Percentiles rank a stretch among this genome's conserved stretches.
These are phyloP conservation scores for Aspergillus fumigatiaffinis DNA, from an alignment of 2,329 filamentous ascomycete species.

Conservation along the genomic window DNA sequence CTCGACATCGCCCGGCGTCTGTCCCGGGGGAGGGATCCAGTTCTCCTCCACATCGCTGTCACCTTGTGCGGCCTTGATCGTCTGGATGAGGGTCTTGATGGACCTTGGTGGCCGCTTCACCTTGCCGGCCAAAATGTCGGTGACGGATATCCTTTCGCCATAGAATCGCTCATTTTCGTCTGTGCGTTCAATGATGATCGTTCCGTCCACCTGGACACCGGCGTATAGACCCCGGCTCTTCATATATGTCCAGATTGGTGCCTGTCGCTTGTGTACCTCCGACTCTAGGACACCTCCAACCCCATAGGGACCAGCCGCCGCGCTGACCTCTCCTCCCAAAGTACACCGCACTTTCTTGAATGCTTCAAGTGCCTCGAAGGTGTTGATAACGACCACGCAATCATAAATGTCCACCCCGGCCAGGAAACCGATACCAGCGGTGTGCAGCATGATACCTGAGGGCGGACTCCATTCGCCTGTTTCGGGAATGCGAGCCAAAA, in stretches of 20 bases:
- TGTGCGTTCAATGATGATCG: slow-evolving; percentile 77
- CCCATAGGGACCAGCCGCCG: slow-evolving; percentile 72
- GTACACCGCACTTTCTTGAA: slow-evolving; percentile 78
- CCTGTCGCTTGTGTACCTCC: slow-evolving; percentile 62
- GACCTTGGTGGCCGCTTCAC: slow-evolving; percentile 54
- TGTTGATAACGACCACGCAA: slow-evolving; percentile 90
- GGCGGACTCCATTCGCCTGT: slow-evolving; percentile 91
- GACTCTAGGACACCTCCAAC: slow-evolving; percentile 70
- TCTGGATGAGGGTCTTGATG: slow-evolving; percentile 65
- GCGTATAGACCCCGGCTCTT: slow-evolving; percentile 88
- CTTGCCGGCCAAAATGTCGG: slow-evolving; percentile 61
- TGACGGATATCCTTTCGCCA: slow-evolving; percentile 59
- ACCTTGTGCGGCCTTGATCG: slow-evolving; percentile 83
- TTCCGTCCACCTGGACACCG: slow-evolving; percentile 81
- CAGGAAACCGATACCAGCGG: slow-evolving; percentile 81
- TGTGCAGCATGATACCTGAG: slow-evolving; percentile 86
- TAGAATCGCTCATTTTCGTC: slow-evolving; percentile 89
- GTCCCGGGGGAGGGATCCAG: slow-evolving; percentile 62
- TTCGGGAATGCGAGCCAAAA: slow-evolving; percentile 71
- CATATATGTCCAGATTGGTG: slow-evolving; percentile 79
- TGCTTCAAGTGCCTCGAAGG: slow-evolving; percentile 73
- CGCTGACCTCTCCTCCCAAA: slow-evolving; percentile 74
- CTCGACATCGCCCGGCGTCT: slow-evolving; percentile 72
- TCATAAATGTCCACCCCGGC: slow-evolving; percentile 94
- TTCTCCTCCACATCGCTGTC: slow-evolving; percentile 68